Evolutionary conservation across 2,329 filamentous ascomycete species (phyloP), one percentile per base, ranked within the genome.

Genomic region (Nothopassalora personata): DNA sequence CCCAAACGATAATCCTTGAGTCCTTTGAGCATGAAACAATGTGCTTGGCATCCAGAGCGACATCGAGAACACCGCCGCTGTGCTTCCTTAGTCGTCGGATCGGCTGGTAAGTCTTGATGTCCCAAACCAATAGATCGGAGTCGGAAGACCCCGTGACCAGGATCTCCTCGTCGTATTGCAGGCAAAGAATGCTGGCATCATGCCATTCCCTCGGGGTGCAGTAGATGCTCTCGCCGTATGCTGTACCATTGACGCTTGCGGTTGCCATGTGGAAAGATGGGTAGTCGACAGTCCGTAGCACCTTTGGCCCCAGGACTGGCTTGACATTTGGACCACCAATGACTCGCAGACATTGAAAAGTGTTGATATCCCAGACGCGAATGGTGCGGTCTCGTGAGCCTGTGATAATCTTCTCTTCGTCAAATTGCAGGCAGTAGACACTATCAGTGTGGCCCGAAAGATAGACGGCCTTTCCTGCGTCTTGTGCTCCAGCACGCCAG

Each of bases 11-110:
- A 71, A 99, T 96, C 63, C 84, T 92, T 45, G 88, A 86, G 75
- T 99, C 94, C 76, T 99, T 99, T 72, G 91, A 96, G 79, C 94
- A 99, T 5, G 93, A 97, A 53, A 97, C 88, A 68, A 99, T 97
- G 75, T 96, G 88, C 67, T 88, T 87, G 64, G 91, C 85, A 72
- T 99, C 91, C 65, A 99, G 93, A 64, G 91, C 93, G 9, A 99
- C 86, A 72, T 99, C 94, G 13, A 99, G 83, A 43, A 99, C 92
- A 54, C 94, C 93, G 4, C 91, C 91, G 5, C 84, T 85, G 76
- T 99, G 94, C 63, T 88, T 86, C 34, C 79, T 77, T 13, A 99
- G 85, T 33, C 90, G 88, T 53, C 84, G 86, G 60, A 96, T 85
- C 0, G 94, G 92, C 59, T 84, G 81, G 73, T 93, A 97, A 39